A percentile compares a stretch with the other conserved stretches of the same genome.
Conservation (phyloP, 2,329 filamentous ascomycete species). For the Epichloe elymi region DNA sequence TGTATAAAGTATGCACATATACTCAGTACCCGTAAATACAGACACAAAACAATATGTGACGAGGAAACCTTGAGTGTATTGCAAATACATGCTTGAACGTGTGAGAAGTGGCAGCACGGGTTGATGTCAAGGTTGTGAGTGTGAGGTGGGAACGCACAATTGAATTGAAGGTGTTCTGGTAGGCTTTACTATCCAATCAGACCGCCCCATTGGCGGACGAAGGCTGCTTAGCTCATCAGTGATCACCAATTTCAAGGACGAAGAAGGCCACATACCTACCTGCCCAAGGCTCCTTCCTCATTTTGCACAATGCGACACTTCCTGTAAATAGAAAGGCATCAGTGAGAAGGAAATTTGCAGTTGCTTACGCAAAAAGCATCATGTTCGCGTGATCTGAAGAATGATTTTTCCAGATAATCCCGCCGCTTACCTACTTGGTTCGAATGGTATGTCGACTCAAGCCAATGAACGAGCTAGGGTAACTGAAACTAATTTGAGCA, state of each 20-base stretch:
- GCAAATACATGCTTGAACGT: background rate
- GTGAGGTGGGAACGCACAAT: background rate
- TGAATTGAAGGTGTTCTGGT: background rate
- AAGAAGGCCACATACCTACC: background rate
- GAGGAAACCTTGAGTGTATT: background rate
- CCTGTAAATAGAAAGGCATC: background rate
- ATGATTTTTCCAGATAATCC: constrained; percentile 37
- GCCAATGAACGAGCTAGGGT: background rate
- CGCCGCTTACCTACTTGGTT: constrained; percentile 42
- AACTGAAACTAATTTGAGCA: background rate
- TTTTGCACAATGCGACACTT: background rate
- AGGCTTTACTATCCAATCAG: constrained; percentile 1
- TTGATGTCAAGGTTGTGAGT: background rate
- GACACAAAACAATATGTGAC: background rate
- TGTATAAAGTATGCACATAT: background rate
- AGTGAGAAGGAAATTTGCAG: background rate
- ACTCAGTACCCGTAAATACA: background rate
- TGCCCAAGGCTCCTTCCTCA: background rate
- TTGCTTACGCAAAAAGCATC: background rate
- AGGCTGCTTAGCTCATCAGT: constrained; percentile 1
- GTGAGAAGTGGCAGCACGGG: background rate
- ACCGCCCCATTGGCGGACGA: background rate
- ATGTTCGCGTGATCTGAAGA: background rate
- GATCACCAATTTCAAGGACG: background rate
- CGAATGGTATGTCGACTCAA: constrained; percentile 34